Evolutionary conservation across 108 stramenopile genomes (phyloP).

Genomic region (Ochromonas danica): DNA sequence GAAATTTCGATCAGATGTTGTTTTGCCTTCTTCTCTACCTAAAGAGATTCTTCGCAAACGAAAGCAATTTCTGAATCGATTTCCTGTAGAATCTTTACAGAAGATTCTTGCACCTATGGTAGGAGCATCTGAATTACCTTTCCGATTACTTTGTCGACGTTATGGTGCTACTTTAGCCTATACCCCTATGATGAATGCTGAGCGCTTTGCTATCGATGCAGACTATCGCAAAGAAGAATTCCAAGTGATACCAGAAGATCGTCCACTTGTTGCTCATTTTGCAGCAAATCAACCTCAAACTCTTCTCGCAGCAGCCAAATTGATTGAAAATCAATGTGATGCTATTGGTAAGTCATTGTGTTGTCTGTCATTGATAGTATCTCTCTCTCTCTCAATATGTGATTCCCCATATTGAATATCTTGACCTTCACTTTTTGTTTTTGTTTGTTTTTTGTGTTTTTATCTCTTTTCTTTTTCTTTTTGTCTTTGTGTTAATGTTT

Average conservation of each 20-base stretch:
- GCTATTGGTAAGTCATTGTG: slow-evolving; percentile 59
- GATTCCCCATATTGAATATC: too few species aligned
- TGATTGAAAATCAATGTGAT: slow-evolving; percentile 67
- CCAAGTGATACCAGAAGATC: slow-evolving; percentile 74
- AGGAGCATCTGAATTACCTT: slow-evolving; percentile 36
- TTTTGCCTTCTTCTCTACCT: too few species aligned
- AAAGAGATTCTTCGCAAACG: too few species aligned
- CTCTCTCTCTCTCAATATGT: too few species aligned
- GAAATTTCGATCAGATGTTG: too few species aligned
- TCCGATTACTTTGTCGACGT: slow-evolving; percentile 28
- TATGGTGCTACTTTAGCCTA: slow-evolving; percentile 31
- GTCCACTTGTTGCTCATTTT: slow-evolving; percentile 84
- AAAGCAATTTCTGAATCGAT: too few species aligned
- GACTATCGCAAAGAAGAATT: slow-evolving; percentile 60
- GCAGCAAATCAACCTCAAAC: slow-evolving; percentile 71
- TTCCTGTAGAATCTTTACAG: too few species aligned
- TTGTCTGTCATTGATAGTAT: too few species aligned
- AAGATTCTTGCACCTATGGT: slow-evolving; percentile 38
- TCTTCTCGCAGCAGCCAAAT: slow-evolving; percentile 53
- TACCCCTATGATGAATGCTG: slow-evolving; percentile 28
- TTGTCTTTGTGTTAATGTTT: too few species aligned
- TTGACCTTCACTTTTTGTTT: too few species aligned
- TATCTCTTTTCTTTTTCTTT: too few species aligned
- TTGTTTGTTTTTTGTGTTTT: too few species aligned
- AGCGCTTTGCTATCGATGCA: slow-evolving; percentile 7